These are phyloP conservation scores for Taphrina deformans DNA, from an alignment of 1,139 yeast genomes.

Conservation along the genomic window DNA sequence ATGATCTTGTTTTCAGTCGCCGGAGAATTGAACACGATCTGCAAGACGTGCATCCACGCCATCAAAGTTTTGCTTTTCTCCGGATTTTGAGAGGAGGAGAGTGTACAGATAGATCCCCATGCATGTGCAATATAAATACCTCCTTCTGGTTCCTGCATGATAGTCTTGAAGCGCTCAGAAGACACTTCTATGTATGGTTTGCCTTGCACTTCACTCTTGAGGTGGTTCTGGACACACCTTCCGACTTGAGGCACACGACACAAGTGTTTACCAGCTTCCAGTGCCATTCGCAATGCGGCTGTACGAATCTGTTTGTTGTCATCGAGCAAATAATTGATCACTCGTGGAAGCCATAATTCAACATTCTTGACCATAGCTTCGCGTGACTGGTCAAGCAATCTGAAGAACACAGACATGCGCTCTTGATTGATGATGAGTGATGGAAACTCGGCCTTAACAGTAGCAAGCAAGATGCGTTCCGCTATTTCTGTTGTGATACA, in stretches of 20 bases:
- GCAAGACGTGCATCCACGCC: constrained; percentile 38
- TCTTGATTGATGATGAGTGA: constrained; percentile 34
- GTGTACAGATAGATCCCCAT: constrained; percentile 38
- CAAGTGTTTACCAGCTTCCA: neutral
- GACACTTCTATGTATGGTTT: constrained; percentile 31
- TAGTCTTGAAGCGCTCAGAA: constrained; percentile 32
- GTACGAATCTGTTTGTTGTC: neutral
- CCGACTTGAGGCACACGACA: constrained; percentile 11
- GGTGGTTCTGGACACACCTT: constrained; percentile 20
- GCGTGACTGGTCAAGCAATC: constrained; percentile 33
- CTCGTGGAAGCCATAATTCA: constrained; percentile 14
- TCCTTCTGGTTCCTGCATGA: constrained; percentile 35
- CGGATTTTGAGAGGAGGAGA: constrained; percentile 36
- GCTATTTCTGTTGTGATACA: constrained; percentile 22
- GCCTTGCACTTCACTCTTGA: constrained; percentile 15
- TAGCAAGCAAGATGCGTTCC: constrained; percentile 28
- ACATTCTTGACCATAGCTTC: constrained; percentile 3
- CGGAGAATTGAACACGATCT: constrained; percentile 35
- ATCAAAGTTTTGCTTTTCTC: constrained; percentile 37
- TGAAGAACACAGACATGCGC: constrained; percentile 23
- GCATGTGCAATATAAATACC: constrained; percentile 37
- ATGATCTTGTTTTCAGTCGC: constrained; percentile 34
- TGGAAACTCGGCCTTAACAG: constrained; percentile 19
- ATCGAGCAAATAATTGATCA: constrained; percentile 10
- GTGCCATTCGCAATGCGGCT: constrained; percentile 4